phyloP scores from a whole-genome alignment of 2,329 filamentous ascomycete species.

The Zymoseptoria crescenta region DNA sequence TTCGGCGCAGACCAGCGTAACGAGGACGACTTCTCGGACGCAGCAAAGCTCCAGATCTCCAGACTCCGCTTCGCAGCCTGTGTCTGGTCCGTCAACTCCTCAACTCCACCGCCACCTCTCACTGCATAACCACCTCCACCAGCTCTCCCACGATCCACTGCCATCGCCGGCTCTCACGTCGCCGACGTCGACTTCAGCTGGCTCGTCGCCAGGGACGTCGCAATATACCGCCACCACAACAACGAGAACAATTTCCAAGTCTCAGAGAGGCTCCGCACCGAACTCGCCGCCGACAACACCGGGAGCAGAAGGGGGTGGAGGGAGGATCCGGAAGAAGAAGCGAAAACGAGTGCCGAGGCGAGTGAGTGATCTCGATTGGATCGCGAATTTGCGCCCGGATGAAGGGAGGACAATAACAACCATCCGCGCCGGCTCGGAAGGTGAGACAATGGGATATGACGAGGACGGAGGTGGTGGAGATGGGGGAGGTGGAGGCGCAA shows the following conservation, averaged over 20 bases:
- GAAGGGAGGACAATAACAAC: conserved; percentile 8
- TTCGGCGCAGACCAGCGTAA: neutral
- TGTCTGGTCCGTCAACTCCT: neutral
- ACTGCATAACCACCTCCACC: neutral
- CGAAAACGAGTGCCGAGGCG: neutral
- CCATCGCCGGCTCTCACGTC: neutral
- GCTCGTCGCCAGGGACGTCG: neutral
- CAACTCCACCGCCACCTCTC: neutral
- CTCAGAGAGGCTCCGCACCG: neutral
- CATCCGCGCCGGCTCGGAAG: conserved; percentile 4
- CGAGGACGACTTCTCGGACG: conserved; percentile 2
- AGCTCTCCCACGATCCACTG: neutral
- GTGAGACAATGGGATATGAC: too few relatives aligned
- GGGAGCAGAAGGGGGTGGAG: neutral
- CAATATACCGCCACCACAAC: neutral
- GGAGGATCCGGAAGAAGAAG: neutral
- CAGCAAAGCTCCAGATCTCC: neutral
- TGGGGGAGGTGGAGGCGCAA: neutral
- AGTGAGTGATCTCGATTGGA: conserved; percentile 5
- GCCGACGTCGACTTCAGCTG: neutral
- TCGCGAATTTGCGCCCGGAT: conserved; percentile 5
- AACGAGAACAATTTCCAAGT: neutral
- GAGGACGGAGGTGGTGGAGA: neutral
- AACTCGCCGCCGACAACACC: neutral
- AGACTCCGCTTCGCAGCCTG: neutral